Conservation (phyloP, 805 yeast species). For the Candida glaebosa region DNA sequence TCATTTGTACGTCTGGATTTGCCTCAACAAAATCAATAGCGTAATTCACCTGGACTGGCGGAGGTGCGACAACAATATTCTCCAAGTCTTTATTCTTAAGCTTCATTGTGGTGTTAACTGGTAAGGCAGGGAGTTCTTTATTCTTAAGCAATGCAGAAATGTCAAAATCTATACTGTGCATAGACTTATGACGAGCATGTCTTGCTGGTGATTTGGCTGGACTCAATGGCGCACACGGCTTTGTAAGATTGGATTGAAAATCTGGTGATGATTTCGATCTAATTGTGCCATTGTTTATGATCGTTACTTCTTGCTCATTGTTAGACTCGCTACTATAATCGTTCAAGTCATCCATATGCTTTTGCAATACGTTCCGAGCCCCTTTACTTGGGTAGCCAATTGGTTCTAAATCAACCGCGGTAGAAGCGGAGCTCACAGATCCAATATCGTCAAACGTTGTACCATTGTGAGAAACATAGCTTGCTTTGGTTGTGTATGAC, state of each 20-base stretch:
- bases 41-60: conserved; percentile 34
- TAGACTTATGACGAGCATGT: conserved; percentile 38
- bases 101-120: conserved; percentile 1
- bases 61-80: conserved; percentile 32
- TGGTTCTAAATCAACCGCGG: conserved; percentile 25
- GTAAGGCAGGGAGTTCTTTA: neutral
- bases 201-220: conserved; percentile 18
- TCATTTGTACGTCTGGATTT: neutral
- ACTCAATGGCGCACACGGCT: neutral
- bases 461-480: conserved; percentile 17
- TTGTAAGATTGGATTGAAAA: neutral
- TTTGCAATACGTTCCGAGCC: conserved; percentile 24
- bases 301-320: conserved; percentile 27
- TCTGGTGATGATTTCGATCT: conserved; percentile 15
- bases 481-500: conserved; percentile 9
- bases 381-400: conserved; percentile 33
- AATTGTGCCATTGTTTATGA: conserved; percentile 9
- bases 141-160: conserved; percentile 4
- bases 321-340: conserved; percentile 24
- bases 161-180: conserved; percentile 30
- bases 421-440: conserved; percentile 18
- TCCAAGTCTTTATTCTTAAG: conserved; percentile 6
- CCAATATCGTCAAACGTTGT: conserved; percentile 24
- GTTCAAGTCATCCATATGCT: conserved; percentile 21
- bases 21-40: conserved; percentile 39